Conservation (phyloP, 169 alveolate genomes). For the Eimeria acervulina region DNA sequence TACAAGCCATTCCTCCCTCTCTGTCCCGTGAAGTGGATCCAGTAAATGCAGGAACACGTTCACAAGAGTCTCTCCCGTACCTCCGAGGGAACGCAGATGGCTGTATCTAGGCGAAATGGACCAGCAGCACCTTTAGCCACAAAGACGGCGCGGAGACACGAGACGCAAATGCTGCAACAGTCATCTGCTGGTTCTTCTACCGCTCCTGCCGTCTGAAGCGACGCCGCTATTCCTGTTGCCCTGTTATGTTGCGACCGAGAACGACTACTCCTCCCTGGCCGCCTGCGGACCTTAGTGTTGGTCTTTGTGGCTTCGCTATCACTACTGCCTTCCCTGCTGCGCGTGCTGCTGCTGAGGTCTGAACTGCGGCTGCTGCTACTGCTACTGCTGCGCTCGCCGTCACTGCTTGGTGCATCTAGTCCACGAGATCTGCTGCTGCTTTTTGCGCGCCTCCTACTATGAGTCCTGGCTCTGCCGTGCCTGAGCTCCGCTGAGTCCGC, state of each 20-base stretch:
- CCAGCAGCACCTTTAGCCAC: neutral
- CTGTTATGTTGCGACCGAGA: neutral
- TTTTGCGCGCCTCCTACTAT: slow-evolving; percentile 32
- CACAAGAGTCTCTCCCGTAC: neutral
- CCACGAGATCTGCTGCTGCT: neutral
- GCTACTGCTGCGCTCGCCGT: slow-evolving; percentile 44
- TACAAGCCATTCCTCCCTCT: neutral
- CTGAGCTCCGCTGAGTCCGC: slow-evolving; percentile 1
- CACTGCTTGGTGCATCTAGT: neutral
- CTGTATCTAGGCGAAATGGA: neutral
- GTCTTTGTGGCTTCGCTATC: slow-evolving; percentile 4
- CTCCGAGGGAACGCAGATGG: neutral
- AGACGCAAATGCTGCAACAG: slow-evolving; percentile 38
- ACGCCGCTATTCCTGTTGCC: neutral
- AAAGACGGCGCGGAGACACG: slow-evolving; percentile 46
- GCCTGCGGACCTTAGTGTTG: slow-evolving; percentile 28
- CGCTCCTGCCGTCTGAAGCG: neutral
- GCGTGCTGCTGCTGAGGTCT: slow-evolving; percentile 61
- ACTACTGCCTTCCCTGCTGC: slow-evolving; percentile 58
- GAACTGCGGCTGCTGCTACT: slow-evolving; percentile 33
- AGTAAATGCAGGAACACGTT: neutral
- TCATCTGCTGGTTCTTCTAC: slow-evolving; percentile 17
- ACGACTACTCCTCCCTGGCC: neutral
- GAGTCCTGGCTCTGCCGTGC: neutral
- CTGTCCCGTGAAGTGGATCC: neutral